phyloP scores from a whole-genome alignment of 73 alveolate genomes.

The Paramecium tetraurelia region DNA sequence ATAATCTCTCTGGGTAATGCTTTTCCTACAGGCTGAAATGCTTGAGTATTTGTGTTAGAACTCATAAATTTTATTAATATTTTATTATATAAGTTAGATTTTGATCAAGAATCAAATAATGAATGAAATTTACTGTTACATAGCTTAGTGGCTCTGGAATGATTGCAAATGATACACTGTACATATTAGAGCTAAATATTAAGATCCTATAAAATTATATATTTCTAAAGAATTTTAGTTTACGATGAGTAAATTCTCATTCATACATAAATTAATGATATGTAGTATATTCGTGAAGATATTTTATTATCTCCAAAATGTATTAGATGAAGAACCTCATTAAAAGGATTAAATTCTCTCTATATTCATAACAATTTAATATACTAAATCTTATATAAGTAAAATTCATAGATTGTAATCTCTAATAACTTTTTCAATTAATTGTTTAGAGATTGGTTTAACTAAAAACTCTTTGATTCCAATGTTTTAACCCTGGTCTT shows the following conservation, averaged over 20 bases:
- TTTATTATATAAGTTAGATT: not conserved
- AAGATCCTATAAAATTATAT: no score
- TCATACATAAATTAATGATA: no score
- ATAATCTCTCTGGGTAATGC: constrained; percentile 88
- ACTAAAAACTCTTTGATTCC: not conserved
- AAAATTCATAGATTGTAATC: not conserved
- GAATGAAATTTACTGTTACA: not conserved
- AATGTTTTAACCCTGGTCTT: not conserved
- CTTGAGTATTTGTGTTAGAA: not conserved
- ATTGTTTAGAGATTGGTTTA: constrained; percentile 9
- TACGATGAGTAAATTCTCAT: no score
- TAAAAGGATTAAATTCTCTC: no score
- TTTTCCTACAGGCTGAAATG: constrained; percentile 32
- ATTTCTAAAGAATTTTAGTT: no score
- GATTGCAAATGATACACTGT: no score
- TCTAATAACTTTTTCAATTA: not conserved
- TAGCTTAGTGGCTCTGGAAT: not conserved
- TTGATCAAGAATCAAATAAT: not conserved
- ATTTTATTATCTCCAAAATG: no score
- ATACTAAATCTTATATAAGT: not conserved
- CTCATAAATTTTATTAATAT: not conserved
- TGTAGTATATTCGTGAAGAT: no score
- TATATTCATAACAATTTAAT: not conserved
- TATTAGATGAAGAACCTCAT: not conserved
- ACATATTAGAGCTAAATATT: no score